A percentile compares a stretch with the other conserved stretches of the same genome.
phyloP scores from a whole-genome alignment of 129 eudicot genomes.

The Flaveria bidentis region DNA sequence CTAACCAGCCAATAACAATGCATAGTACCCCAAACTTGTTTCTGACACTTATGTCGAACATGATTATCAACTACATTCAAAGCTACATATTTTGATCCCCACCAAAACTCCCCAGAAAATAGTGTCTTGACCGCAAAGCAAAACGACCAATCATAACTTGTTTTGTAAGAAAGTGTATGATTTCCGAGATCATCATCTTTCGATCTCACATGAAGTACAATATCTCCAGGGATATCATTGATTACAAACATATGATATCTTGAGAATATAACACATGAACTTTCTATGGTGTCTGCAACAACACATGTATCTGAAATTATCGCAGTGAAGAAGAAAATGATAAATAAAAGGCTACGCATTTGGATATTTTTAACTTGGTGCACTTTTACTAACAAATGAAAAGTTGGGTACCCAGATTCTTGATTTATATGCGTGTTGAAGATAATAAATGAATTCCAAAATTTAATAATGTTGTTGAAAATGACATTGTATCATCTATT shows the following conservation, averaged over 20 bases:
- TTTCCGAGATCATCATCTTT: slow-evolving; percentile 21
- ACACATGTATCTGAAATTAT: background rate
- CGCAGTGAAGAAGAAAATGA: background rate
- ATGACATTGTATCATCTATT: no score
- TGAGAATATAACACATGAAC: slow-evolving; percentile 7
- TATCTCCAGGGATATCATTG: slow-evolving; percentile 16
- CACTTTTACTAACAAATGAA: background rate
- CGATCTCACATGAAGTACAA: slow-evolving; percentile 25
- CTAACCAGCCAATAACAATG: slow-evolving; percentile 36
- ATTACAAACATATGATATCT: slow-evolving; percentile 24
- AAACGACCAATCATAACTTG: slow-evolving; percentile 25
- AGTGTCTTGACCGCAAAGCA: background rate
- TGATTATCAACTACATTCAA: slow-evolving; percentile 15
- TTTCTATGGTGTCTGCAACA: background rate
- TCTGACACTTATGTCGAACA: background rate
- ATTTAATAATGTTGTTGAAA: no score
- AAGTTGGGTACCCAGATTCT: background rate
- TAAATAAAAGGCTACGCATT: background rate
- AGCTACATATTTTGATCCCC: slow-evolving; percentile 11
- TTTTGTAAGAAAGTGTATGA: slow-evolving; percentile 15
- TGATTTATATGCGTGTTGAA: background rate
- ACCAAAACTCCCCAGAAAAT: slow-evolving; percentile 26
- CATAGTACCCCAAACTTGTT: background rate
- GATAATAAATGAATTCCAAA: no score
- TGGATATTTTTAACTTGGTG: background rate